Conservation (phyloP, 2,329 filamentous ascomycete species). For the Curvularia sp. region DNA sequence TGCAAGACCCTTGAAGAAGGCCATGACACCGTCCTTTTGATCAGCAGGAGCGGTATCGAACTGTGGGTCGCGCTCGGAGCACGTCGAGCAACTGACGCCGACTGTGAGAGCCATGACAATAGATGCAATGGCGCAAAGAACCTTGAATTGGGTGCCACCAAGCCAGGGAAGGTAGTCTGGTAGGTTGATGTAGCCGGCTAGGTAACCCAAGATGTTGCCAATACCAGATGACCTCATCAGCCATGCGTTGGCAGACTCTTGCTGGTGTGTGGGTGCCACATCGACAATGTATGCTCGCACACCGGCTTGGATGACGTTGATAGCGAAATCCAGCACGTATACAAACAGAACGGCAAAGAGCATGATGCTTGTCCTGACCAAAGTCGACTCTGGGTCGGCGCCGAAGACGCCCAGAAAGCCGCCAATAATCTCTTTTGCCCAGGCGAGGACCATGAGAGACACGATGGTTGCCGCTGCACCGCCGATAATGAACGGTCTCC, state of each 20-base stretch:
- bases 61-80: conserved; percentile 82
- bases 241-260: conserved; percentile 94
- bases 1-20: conserved; percentile 82
- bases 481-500: conserved; percentile 61
- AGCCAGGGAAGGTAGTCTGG: conserved; percentile 78
- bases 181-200: conserved; percentile 84
- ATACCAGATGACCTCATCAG: conserved; percentile 84
- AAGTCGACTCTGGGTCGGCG: conserved; percentile 68
- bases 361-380: conserved; percentile 72
- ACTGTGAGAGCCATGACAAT: conserved; percentile 75
- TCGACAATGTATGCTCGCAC: conserved; percentile 94
- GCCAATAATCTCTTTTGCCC: conserved; percentile 64
- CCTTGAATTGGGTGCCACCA: conserved; percentile 89
- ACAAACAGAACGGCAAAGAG: conserved; percentile 83
- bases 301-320: conserved; percentile 93
- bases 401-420: conserved; percentile 75
- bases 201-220: conserved; percentile 89
- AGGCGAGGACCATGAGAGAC: conserved; percentile 59
- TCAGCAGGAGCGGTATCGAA: conserved; percentile 66
- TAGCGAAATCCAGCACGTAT: conserved; percentile 90
- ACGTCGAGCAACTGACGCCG: conserved; percentile 70
- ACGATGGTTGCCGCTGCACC: conserved; percentile 59
- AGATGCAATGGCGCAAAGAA: conserved; percentile 84
- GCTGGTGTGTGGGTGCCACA: conserved; percentile 88
- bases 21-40: conserved; percentile 68